These are phyloP conservation scores for Hypoxylon sp. DNA, from an alignment of 2,329 filamentous ascomycete genomes.

Conservation along the genomic window DNA sequence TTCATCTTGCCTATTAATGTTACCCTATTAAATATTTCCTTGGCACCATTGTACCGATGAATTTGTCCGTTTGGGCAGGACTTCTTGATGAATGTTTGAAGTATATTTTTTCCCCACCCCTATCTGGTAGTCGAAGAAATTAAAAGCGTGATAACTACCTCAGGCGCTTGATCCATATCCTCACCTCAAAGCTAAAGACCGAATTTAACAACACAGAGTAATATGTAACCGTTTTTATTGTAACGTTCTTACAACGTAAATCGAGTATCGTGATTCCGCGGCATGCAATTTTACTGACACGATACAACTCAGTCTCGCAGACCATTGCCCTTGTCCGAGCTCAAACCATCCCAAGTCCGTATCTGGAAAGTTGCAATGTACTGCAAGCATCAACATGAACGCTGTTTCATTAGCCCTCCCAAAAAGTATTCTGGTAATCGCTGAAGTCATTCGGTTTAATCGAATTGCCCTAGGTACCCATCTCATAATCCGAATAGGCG, in stretches of 20 bases:
- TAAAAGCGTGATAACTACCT: too few relatives aligned
- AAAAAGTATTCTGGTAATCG: not conserved
- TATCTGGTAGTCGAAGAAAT: too few relatives aligned
- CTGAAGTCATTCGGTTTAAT: not conserved
- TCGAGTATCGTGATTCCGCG: constrained; percentile 20
- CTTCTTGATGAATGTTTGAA: too few relatives aligned
- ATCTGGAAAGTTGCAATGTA: constrained; percentile 21
- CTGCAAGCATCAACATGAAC: constrained; percentile 4
- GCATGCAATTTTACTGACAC: constrained; percentile 8
- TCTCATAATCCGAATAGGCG: constrained; percentile 5
- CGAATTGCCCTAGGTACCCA: not conserved
- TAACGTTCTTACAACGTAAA: constrained; percentile 27
- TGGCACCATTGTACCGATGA: not conserved
- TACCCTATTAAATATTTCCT: constrained; percentile 9
- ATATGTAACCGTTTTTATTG: constrained; percentile 1
- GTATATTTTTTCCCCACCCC: too few relatives aligned
- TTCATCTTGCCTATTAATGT: not conserved
- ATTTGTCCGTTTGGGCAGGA: not conserved
- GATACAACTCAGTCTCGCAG: constrained; percentile 26
- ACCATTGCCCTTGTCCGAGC: constrained; percentile 26
- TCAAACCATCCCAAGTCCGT: not conserved
- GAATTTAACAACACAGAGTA: not conserved
- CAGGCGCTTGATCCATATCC: too few relatives aligned
- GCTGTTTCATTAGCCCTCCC: constrained; percentile 26
- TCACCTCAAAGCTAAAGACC: too few relatives aligned